A percentile compares a stretch with the other conserved stretches of the same genome.
phyloP scores from a whole-genome alignment of 2,329 filamentous ascomycete genomes.

The Paecilomyces niveus region DNA sequence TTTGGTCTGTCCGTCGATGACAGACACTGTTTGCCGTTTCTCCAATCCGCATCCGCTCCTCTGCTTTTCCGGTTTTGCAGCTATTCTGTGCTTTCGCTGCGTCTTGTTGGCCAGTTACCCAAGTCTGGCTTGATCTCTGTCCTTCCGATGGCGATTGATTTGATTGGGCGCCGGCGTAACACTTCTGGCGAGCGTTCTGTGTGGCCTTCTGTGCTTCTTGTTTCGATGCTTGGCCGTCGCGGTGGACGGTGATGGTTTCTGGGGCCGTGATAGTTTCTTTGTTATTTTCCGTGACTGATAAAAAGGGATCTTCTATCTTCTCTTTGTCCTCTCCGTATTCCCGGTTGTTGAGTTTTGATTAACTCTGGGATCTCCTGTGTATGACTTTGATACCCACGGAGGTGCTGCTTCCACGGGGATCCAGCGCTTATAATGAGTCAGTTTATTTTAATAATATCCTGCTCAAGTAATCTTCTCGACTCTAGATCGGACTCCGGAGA shows the following conservation, averaged over 20 bases:
- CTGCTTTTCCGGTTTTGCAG: not conserved
- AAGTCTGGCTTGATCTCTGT: not conserved
- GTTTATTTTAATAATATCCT: too few relatives aligned
- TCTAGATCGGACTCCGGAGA: not conserved
- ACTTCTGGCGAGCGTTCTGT: not conserved
- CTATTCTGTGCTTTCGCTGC: not conserved
- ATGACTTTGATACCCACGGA: not conserved
- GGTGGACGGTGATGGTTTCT: not conserved
- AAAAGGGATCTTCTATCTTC: not conserved
- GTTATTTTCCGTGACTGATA: not conserved
- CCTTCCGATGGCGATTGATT: not conserved
- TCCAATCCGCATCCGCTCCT: not conserved
- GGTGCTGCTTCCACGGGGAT: not conserved
- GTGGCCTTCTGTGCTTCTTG: not conserved
- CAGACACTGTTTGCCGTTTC: not conserved
- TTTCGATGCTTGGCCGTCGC: not conserved
- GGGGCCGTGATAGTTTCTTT: not conserved
- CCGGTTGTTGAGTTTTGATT: not conserved
- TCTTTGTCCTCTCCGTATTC: not conserved
- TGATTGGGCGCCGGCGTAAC: not conserved
- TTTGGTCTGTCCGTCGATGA: slow-evolving; percentile 1
- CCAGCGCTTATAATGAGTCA: not conserved
- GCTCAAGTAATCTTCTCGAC: not conserved
- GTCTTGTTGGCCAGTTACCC: not conserved
- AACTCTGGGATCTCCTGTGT: not conserved